Conservation (phyloP, 2,329 filamentous ascomycete species). For the Nemania serpens region DNA sequence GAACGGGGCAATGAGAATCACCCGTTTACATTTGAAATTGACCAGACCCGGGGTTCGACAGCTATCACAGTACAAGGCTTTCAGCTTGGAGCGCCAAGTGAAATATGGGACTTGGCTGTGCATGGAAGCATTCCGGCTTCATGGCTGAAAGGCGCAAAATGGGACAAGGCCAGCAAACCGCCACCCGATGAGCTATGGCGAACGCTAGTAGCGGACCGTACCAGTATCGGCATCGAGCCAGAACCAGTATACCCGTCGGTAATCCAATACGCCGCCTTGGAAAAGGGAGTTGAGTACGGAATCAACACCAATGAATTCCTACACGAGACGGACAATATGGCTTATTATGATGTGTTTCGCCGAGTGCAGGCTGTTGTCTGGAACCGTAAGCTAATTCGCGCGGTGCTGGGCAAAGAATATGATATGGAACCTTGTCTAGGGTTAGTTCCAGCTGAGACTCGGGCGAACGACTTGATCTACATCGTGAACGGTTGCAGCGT, state of each 20-base stretch:
- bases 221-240: not conserved
- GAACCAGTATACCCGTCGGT: not conserved
- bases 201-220: conserved; percentile 19
- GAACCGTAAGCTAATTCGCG: conserved; percentile 17
- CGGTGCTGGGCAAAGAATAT: not conserved
- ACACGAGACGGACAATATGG: conserved; percentile 14
- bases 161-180: not conserved
- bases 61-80: not conserved
- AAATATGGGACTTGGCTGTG: not conserved
- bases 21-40: not conserved
- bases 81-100: not conserved
- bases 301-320: conserved; percentile 16
- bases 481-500: conserved; percentile 8
- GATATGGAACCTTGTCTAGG: not conserved
- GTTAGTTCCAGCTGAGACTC: not conserved
- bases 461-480: not conserved
- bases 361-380: conserved; percentile 19
- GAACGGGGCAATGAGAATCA: not conserved
- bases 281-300: conserved; percentile 4
- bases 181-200: conserved; percentile 20
- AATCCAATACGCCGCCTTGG: conserved; percentile 8
- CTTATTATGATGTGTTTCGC: conserved; percentile 14
- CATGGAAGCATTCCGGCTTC: conserved; percentile 12
- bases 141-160: conserved; percentile 9
- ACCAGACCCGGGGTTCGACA: no score